Evolutionary conservation across 306 rosid species (phyloP).

Genomic region (Vigna hirtella): DNA sequence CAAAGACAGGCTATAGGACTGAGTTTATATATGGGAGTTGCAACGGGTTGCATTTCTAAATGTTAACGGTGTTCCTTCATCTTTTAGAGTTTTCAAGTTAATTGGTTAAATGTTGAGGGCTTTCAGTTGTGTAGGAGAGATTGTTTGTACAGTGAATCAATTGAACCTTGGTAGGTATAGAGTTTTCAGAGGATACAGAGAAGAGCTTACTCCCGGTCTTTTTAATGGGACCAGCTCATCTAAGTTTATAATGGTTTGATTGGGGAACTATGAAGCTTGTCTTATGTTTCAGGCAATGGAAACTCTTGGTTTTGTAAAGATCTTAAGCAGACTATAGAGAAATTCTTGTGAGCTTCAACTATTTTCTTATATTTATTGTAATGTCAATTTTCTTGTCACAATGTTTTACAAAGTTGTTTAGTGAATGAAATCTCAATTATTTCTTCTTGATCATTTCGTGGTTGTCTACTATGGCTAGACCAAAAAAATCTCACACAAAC

Average conservation of each 20-base stretch:
- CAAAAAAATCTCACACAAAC: not conserved
- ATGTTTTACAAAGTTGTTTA: not conserved
- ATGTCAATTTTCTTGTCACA: not conserved
- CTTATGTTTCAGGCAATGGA: constrained; percentile 21
- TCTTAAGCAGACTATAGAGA: constrained; percentile 22
- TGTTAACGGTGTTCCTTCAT: not conserved
- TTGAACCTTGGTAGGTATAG: constrained; percentile 57
- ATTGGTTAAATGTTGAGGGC: constrained; percentile 31
- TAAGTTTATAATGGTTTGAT: constrained; percentile 28
- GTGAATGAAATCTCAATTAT: constrained; percentile 4
- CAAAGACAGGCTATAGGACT: constrained; percentile 46
- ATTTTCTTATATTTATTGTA: not conserved
- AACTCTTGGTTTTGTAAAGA: constrained; percentile 33
- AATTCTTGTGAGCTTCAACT: not conserved
- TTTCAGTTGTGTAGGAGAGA: constrained; percentile 43
- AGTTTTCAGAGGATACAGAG: constrained; percentile 51
- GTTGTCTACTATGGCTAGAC: not conserved
- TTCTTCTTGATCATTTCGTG: not conserved
- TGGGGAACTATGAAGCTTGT: constrained; percentile 13
- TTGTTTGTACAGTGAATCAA: constrained; percentile 59
- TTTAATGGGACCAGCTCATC: constrained; percentile 57
- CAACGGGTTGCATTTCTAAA: constrained; percentile 66
- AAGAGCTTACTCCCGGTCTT: constrained; percentile 59
- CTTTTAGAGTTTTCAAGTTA: constrained; percentile 9
- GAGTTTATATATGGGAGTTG: constrained; percentile 56